phyloP scores from a whole-genome alignment of 192 early-diverging fungal species.

The Coemansia biformis region DNA sequence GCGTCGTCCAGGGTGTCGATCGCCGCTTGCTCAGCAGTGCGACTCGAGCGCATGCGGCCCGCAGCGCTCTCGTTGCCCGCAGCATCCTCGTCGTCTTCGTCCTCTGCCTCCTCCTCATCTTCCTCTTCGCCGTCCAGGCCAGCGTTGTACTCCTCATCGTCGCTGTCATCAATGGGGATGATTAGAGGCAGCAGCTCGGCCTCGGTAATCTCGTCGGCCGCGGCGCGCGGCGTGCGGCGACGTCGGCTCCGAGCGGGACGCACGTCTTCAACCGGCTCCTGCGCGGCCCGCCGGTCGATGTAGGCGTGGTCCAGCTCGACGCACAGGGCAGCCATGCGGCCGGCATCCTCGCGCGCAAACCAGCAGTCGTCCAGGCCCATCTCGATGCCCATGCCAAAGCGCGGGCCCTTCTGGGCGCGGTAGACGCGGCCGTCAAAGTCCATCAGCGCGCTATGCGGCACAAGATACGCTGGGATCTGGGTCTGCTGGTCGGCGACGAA shows the following conservation, averaged over 20 bases:
- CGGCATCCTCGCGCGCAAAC: conserved; percentile 53
- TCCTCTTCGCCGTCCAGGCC: conserved; percentile 54
- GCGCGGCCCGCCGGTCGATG: conserved; percentile 31
- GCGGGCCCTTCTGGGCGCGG: conserved; percentile 53
- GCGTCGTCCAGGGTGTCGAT: conserved; percentile 2
- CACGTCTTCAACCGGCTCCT: conserved; percentile 19
- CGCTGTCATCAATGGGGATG: conserved; percentile 53
- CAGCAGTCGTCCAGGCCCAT: conserved; percentile 36
- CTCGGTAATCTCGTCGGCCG: conserved; percentile 18
- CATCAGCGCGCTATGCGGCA: conserved; percentile 56
- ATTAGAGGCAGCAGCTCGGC: conserved; percentile 46
- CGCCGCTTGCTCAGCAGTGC: conserved; percentile 1
- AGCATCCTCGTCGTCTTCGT: conserved; percentile 28
- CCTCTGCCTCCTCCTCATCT: conserved; percentile 46
- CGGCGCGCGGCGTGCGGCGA: not conserved
- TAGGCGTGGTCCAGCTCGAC: conserved; percentile 52
- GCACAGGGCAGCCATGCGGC: conserved; percentile 39
- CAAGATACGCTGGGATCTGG: conserved; percentile 64
- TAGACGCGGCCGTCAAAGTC: conserved; percentile 67
- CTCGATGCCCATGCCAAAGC: conserved; percentile 57
- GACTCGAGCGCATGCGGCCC: not conserved
- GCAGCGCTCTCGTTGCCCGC: conserved; percentile 1
- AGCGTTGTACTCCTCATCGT: conserved; percentile 56
- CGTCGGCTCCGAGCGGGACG: conserved; percentile 2
- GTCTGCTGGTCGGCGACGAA: conserved; percentile 68